Conservation (phyloP, 1,284 basidiomycete genomes). For the Tylopilus sp. region DNA sequence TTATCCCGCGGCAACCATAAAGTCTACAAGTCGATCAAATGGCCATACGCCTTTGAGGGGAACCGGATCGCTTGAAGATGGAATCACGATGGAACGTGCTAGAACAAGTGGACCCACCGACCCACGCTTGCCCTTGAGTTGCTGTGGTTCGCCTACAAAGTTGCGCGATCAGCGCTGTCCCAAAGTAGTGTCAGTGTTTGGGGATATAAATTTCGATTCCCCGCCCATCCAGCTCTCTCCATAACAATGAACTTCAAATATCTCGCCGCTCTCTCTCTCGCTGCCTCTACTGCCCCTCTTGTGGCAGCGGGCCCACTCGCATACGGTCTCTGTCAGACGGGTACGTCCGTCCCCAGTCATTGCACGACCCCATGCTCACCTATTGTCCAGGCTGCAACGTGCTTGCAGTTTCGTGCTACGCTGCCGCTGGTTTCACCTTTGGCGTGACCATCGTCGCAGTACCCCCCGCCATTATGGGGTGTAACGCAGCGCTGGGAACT, state of each 20-base stretch:
- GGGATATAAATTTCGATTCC: conserved; percentile 1
- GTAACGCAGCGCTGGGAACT: conserved; percentile 49
- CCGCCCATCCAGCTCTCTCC: background rate
- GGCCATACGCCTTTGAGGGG: too few species aligned
- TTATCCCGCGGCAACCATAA: too few species aligned
- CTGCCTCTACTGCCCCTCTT: conserved; percentile 19
- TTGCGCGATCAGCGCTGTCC: conserved; percentile 1
- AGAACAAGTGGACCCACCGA: background rate
- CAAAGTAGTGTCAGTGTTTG: background rate
- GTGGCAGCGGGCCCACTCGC: conserved; percentile 40
- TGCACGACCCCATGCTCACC: background rate
- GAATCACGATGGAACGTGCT: background rate
- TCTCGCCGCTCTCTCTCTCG: conserved; percentile 19
- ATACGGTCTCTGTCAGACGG: conserved; percentile 49
- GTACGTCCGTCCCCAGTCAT: conserved; percentile 22
- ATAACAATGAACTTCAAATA: conserved; percentile 29
- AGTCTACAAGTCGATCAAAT: too few species aligned
- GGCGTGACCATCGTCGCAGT: conserved; percentile 43
- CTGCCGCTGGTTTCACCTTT: conserved; percentile 49
- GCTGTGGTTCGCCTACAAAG: background rate
- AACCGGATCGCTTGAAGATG: too few species aligned
- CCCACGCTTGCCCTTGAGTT: background rate
- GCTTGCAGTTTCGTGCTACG: conserved; percentile 51
- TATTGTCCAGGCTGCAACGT: conserved; percentile 47
- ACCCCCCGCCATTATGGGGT: conserved; percentile 46